Evolutionary conservation across 2,329 filamentous ascomycete species (phyloP).

Genomic region (Metarhizium guizhouense): DNA sequence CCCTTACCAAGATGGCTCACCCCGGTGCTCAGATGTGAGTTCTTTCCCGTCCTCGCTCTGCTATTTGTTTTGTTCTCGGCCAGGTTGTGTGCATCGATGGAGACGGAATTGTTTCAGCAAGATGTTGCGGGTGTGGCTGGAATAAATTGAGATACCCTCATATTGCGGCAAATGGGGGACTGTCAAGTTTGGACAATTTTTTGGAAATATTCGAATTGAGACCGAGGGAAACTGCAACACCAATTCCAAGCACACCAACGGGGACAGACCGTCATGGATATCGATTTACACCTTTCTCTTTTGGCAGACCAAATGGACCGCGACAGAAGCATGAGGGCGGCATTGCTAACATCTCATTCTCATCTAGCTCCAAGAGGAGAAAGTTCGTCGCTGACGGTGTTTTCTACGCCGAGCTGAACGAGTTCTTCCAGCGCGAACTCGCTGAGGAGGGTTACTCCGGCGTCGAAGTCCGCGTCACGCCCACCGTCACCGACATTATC

Average conservation of each 20-base stretch:
- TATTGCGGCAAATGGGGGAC: not conserved
- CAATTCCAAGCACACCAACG: no score
- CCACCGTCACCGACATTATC: constrained; percentile 99
- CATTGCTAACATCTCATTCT: constrained; percentile 1
- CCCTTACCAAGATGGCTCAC: constrained; percentile 45
- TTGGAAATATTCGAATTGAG: no score
- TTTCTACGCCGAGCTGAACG: constrained; percentile 99
- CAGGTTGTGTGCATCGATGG: not conserved
- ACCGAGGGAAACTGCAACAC: no score
- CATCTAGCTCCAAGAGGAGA: constrained; percentile 72
- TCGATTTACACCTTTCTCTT: no score
- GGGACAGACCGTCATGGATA: no score
- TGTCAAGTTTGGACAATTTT: no score
- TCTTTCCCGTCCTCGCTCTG: not conserved
- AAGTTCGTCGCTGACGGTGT: constrained; percentile 98
- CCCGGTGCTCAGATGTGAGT: constrained; percentile 56
- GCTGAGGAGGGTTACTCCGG: constrained; percentile 99
- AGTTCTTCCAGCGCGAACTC: constrained; percentile 99
- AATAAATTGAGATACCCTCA: not conserved
- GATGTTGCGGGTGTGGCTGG: not conserved
- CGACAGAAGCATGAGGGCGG: not conserved
- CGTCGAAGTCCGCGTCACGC: constrained; percentile 99
- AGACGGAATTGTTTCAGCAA: not conserved
- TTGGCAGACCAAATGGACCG: no score
- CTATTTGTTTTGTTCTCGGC: not conserved